Evolutionary conservation across 192 early-diverging fungal genomes (phyloP), one percentile per base, ranked within the genome.

Genomic region (Coemansia reversa): DNA sequence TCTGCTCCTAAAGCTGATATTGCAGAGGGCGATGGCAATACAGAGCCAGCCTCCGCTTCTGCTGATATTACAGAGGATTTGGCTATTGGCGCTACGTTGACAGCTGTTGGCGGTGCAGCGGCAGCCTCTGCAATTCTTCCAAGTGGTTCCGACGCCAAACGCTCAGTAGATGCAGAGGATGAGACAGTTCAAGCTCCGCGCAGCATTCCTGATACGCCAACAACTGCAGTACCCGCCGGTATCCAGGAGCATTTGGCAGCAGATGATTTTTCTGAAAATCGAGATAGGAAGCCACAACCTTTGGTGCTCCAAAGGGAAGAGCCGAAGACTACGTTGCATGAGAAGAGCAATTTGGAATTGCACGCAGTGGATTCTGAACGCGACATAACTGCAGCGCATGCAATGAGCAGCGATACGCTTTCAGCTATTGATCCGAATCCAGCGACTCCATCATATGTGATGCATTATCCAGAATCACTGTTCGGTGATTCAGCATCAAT

Each of bases 391-490:
- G 30, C 61, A 1, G n/a, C 61, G 5, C 61, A 35, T 14, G 61
- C 61, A 32, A 39, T 63, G 61, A 63, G 61, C 61, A 53, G 61
- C 51, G 61, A 50, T 16, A 63, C 61, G 0, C 35, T 63, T 20
- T 12, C 61, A 3, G 61, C 51, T 5, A 8, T 32, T 33, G 64
- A 71, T n/a, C 28, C 55, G 9, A 54, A 24, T 20, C 65, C 66
- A n/a, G 62, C 65, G 2, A 70, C 66, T 20, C 76, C 76, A 2
- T 79, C 76, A 11, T 79, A 79, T 30, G 67, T 74, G 39, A 79
- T 79, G 76, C 76, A 79, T 67, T 79, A 79, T 50, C 68, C 76
- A 12, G 76, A 74, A 35, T 73, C 70, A 0, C 64, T 79, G 48
- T 79, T 79, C 48, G 76, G 76, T 35, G 76, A 79, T 30, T 51